A percentile compares a stretch with the other conserved stretches of the same genome.
Conservation (phyloP, 2,329 filamentous ascomycete species). For the Nemania sp. region DNA sequence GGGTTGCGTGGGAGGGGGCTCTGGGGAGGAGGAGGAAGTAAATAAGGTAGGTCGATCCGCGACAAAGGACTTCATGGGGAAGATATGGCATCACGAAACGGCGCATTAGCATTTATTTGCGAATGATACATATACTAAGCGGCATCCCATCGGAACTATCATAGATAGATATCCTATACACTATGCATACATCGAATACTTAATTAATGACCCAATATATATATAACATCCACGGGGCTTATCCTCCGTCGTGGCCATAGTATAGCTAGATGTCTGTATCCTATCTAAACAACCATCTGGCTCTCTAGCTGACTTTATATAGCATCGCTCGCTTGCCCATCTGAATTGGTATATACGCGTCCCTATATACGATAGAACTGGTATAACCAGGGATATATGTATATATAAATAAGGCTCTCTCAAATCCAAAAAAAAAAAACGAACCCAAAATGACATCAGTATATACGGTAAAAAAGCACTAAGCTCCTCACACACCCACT, state of each 20-base stretch:
- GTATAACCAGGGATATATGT: neutral
- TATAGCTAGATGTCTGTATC: neutral
- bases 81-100: neutral
- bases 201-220: neutral
- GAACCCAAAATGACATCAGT: neutral
- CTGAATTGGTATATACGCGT: neutral
- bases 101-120: neutral
- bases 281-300: neutral
- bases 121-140: neutral
- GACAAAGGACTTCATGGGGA: neutral
- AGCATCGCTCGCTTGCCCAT: neutral
- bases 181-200: neutral
- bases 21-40: slow-evolving; percentile 42
- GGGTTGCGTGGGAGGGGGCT: slow-evolving; percentile 72
- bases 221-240: neutral
- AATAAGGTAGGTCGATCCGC: no score
- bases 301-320: neutral
- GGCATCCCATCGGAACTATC: neutral
- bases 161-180: neutral
- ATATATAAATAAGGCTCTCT: no score
- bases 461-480: neutral
- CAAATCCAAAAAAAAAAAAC: neutral
- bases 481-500: neutral
- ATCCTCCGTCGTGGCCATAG: neutral
- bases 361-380: neutral